Conservation (phyloP, 2,329 filamentous ascomycete genomes). For the Hypoxylon sp. region DNA sequence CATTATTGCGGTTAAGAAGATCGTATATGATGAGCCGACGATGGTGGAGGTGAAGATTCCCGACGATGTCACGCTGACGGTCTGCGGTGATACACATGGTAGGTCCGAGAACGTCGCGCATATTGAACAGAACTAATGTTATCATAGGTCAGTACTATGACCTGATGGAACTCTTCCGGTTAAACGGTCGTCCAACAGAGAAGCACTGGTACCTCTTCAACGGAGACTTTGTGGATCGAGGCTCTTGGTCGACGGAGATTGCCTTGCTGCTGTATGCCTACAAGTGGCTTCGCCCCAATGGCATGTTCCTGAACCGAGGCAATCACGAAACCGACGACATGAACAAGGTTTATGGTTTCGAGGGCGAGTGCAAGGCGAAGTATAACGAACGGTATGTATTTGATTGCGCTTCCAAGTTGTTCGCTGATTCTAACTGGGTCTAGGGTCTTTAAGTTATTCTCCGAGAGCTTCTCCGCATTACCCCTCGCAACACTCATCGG, state of each 20-base stretch:
- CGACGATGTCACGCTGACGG: conserved; percentile 83
- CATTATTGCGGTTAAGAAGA: conserved; percentile 86
- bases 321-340: conserved; percentile 99
- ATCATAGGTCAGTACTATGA: conserved; percentile 93
- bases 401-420: conserved; percentile 1
- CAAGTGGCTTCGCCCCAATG: conserved; percentile 91
- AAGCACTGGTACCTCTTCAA: conserved; percentile 98
- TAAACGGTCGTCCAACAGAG: conserved; percentile 86
- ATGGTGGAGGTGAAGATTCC: conserved; percentile 95
- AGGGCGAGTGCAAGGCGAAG: conserved; percentile 98
- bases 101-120: conserved; percentile 50
- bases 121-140: conserved; percentile 38
- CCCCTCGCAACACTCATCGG: conserved; percentile 93
- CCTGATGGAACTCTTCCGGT: conserved; percentile 92
- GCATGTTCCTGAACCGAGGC: conserved; percentile 95
- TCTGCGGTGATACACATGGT: conserved; percentile 98
- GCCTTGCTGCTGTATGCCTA: conserved; percentile 93
- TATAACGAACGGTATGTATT: conserved; percentile 81
- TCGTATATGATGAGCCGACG: conserved; percentile 92
- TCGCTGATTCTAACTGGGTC: conserved; percentile 38
- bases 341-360: conserved; percentile 98
- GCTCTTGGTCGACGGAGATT: conserved; percentile 98
- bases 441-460: conserved; percentile 95
- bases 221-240: conserved; percentile 97
- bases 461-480: conserved; percentile 95